These are phyloP conservation scores for Ormosia emarginata DNA, from an alignment of 306 rosid genomes.

Conservation along the genomic window DNA sequence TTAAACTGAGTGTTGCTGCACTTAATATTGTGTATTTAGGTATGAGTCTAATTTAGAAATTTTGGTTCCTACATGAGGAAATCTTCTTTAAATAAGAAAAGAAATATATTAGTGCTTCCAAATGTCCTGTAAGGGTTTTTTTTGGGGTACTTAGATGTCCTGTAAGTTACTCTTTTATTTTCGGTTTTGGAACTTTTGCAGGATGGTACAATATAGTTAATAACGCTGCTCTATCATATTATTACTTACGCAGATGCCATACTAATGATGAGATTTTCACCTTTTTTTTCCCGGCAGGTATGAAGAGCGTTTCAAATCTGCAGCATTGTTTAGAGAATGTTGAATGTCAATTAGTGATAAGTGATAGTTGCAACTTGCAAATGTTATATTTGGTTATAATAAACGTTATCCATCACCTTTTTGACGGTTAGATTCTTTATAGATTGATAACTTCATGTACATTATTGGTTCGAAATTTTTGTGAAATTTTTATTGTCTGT, in stretches of 20 bases:
- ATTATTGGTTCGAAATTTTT: background rate
- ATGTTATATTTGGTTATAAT: constrained; percentile 21
- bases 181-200: background rate
- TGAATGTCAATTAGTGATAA: constrained; percentile 34
- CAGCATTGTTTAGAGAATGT: constrained; percentile 42
- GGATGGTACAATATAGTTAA: background rate
- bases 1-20: background rate
- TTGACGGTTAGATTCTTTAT: constrained; percentile 27
- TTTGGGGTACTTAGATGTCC: too few species aligned
- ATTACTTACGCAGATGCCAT: background rate
- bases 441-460: constrained; percentile 23
- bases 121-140: too few species aligned
- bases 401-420: constrained; percentile 24
- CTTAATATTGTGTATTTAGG: background rate
- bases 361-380: constrained; percentile 26
- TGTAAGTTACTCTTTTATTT: background rate
- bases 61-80: background rate
- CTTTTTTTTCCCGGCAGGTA: constrained; percentile 38
- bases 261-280: constrained; percentile 2
- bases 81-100: background rate
- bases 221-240: background rate
- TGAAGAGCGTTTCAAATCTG: constrained; percentile 31
- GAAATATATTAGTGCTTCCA: background rate
- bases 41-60: background rate
- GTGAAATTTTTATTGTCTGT: background rate